phyloP scores from a whole-genome alignment of 2,329 filamentous ascomycete genomes.

The Aspergillus udagawae region DNA sequence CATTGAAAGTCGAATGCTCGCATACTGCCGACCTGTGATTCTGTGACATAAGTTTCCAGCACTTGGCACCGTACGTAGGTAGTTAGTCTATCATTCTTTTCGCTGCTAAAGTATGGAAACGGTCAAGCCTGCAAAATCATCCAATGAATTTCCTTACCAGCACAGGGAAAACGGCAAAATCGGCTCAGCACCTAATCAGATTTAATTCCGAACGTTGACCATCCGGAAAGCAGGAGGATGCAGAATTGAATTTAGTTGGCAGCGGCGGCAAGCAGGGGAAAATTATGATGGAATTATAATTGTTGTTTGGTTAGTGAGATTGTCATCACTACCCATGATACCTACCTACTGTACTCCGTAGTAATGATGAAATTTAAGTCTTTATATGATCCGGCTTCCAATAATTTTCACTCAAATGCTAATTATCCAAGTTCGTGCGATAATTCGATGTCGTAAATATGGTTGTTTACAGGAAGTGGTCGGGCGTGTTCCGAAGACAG shows the following conservation, averaged over 20 bases:
- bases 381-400: not conserved
- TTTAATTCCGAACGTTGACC: slow-evolving; percentile 18
- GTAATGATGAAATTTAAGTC: not conserved
- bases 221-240: slow-evolving; percentile 10
- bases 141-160: slow-evolving; percentile 9
- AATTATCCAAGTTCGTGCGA: not conserved
- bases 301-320: not conserved
- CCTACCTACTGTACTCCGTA: not conserved
- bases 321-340: not conserved
- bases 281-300: not conserved
- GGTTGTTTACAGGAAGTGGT: slow-evolving; percentile 4
- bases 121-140: slow-evolving; percentile 6
- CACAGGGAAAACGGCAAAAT: slow-evolving; percentile 12
- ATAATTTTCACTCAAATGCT: not conserved
- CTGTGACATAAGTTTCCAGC: not conserved
- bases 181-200: slow-evolving; percentile 14
- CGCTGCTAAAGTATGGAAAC: slow-evolving; percentile 7
- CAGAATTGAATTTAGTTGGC: slow-evolving; percentile 18
- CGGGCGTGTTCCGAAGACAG: slow-evolving; percentile 21
- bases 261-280: slow-evolving; percentile 21
- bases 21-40: not conserved
- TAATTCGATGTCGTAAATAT: slow-evolving; percentile 2
- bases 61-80: too few species aligned
- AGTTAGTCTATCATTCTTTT: slow-evolving; percentile 1
- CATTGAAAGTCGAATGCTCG: not conserved